Base-by-base conservation (phyloP, 1,139 yeast species). In the Hyphopichia khmerensis region DNA sequence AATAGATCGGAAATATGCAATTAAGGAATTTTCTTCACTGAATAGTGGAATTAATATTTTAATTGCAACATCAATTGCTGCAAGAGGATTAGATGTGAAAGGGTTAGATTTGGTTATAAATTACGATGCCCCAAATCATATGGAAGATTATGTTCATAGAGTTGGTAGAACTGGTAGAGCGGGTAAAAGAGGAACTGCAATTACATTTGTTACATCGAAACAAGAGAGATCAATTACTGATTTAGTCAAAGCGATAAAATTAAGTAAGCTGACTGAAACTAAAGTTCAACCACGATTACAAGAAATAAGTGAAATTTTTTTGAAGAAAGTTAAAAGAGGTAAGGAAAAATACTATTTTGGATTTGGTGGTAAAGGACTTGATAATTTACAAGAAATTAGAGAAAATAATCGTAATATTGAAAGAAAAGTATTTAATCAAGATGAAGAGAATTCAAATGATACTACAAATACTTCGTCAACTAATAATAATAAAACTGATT, bases 131-230 rank as follows among this genome's bases (percentile, higher is more conserved):
- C 96, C 97, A 0, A 87, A 78, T 49, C 96, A 93, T 49, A 78
- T 91, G 77, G 98, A 95, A 48, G 99, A 95, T 59, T 93, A 93
- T 57, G 95, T 95, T 6, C 99, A 93, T 63, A 75, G 99, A 24
- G 96, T 91, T 0, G 99, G 99, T 0, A 72, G 99, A 49, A 95
- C 99, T 0, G 99, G 98, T 0, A 73, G 99, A 47, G 99, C 97
- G 1, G 95, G 95, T 0, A 75, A 75, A 35, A 64, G 50, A 18
- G 99, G 99, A 0, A 75, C 79, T 0, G 96, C 97, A 0, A 67
- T 87, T 1, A 87, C 97, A 0, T 80, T 93, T 51, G 72, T 95
- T 2, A 67, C 81, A 0, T 68, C 77, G 0, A 68, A 68, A 16
- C 95, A 93, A 55, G 89, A 81, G 35, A 67, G 89, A 35, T 76